Conservation (phyloP, 805 yeast genomes). For the Hanseniaspora osmophila region DNA sequence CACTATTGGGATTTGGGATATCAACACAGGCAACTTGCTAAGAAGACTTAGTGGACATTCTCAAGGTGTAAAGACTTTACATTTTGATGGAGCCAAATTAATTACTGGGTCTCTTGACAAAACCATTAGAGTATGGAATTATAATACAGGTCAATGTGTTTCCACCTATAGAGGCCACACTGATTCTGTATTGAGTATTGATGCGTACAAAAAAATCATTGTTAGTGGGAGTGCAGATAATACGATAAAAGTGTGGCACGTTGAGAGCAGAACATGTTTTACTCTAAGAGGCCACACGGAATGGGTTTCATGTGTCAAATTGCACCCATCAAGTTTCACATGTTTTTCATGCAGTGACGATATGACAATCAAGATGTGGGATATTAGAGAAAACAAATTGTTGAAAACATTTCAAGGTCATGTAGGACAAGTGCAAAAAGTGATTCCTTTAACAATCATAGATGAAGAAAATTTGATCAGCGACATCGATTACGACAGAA, state of each 20-base stretch:
- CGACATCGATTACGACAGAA: conserved; percentile 23
- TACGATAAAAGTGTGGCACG: conserved; percentile 93
- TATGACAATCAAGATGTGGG: conserved; percentile 90
- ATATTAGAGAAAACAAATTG: conserved; percentile 65
- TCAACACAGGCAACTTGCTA: conserved; percentile 60
- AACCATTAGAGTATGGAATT: conserved; percentile 91
- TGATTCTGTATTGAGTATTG: conserved; percentile 74
- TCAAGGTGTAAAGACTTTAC: conserved; percentile 72
- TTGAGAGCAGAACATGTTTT: conserved; percentile 80
- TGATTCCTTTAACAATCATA: conserved; percentile 67
- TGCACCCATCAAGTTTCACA: conserved; percentile 65
- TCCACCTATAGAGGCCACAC: conserved; percentile 89
- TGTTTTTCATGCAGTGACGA: conserved; percentile 86
- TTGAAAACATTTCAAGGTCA: conserved; percentile 73
- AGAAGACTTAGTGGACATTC: conserved; percentile 79
- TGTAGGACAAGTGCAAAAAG: conserved; percentile 87
- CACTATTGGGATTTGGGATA: conserved; percentile 86
- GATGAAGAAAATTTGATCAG: conserved; percentile 40
- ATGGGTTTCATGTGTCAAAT: conserved; percentile 81
- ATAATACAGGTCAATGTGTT: conserved; percentile 84
- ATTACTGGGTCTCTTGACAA: conserved; percentile 87
- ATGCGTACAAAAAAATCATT: conserved; percentile 64
- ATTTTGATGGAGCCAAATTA: conserved; percentile 76
- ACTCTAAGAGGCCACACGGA: conserved; percentile 88
- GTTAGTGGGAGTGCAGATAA: conserved; percentile 90